Evolutionary conservation across 2,329 filamentous ascomycete genomes (phyloP).

Genomic region (Penicillium sp.): DNA sequence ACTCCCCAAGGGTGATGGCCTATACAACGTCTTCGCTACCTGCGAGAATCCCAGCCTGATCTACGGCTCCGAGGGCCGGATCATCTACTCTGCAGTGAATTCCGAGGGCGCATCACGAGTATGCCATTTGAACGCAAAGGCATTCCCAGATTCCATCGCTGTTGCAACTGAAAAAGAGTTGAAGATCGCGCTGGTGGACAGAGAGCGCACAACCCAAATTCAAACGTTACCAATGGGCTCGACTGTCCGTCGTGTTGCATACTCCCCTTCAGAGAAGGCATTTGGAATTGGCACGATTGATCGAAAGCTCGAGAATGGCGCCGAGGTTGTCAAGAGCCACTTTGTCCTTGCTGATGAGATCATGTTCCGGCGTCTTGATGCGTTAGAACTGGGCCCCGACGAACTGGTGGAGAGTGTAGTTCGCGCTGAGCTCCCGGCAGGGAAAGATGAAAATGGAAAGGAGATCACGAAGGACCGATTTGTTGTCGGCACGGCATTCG

Average conservation of each 20-base stretch:
- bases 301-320: slow-evolving; percentile 66
- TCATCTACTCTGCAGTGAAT: slow-evolving; percentile 91
- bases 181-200: slow-evolving; percentile 77
- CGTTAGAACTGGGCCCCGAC: slow-evolving; percentile 60
- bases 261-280: slow-evolving; percentile 72
- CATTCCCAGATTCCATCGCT: slow-evolving; percentile 76
- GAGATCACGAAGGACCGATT: slow-evolving; percentile 66
- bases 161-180: slow-evolving; percentile 75
- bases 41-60: slow-evolving; percentile 94
- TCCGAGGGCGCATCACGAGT: slow-evolving; percentile 80
- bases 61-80: slow-evolving; percentile 80
- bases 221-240: slow-evolving; percentile 74
- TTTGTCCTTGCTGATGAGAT: slow-evolving; percentile 91
- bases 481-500: slow-evolving; percentile 82
- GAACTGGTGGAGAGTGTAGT: slow-evolving; percentile 87
- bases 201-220: slow-evolving; percentile 82
- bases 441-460: slow-evolving; percentile 54
- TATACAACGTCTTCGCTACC: slow-evolving; percentile 84
- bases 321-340: slow-evolving; percentile 74
- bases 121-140: slow-evolving; percentile 76
- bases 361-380: slow-evolving; percentile 74
- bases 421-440: slow-evolving; percentile 67
- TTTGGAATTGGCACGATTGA: slow-evolving; percentile 87
- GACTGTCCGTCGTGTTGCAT: slow-evolving; percentile 82
- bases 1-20: slow-evolving; percentile 64